These are phyloP conservation scores for Phycomyces nitens DNA, from an alignment of 192 early-diverging fungal species.

Conservation along the genomic window DNA sequence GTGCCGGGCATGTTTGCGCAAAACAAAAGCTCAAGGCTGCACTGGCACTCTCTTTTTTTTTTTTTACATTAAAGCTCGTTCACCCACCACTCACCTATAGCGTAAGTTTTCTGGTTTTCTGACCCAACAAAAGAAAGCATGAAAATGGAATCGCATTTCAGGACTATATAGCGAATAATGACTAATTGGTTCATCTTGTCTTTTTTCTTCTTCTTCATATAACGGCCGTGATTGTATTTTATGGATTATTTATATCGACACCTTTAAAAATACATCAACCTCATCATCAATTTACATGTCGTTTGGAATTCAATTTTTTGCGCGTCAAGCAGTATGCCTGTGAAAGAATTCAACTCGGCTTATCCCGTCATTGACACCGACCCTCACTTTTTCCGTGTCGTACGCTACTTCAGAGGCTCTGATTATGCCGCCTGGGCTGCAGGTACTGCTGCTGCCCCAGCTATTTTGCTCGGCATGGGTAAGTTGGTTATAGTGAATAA, in stretches of 20 bases:
- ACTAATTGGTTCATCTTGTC: too few species aligned
- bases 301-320: neutral
- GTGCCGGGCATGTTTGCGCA: neutral
- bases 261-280: neutral
- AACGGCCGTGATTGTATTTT: too few species aligned
- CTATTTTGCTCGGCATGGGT: constrained; percentile 71
- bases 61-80: neutral
- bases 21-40: neutral
- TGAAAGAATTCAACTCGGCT: constrained; percentile 51
- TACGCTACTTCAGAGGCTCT: constrained; percentile 83
- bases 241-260: neutral
- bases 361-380: constrained; percentile 88
- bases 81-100: too few species aligned
- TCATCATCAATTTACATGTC: neutral
- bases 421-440: constrained; percentile 70
- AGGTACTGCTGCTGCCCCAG: constrained; percentile 68
- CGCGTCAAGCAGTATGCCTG: constrained; percentile 34
- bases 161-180: too few species aligned
- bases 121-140: neutral
- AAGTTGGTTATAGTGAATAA: constrained; percentile 29
- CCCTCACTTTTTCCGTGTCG: constrained; percentile 85
- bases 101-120: neutral
- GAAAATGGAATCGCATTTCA: too few species aligned
- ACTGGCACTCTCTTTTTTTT: neutral
- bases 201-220: too few species aligned